These are phyloP conservation scores for Suillus lakei DNA, from an alignment of 768 basidiomycete genomes.

Conservation along the genomic window DNA sequence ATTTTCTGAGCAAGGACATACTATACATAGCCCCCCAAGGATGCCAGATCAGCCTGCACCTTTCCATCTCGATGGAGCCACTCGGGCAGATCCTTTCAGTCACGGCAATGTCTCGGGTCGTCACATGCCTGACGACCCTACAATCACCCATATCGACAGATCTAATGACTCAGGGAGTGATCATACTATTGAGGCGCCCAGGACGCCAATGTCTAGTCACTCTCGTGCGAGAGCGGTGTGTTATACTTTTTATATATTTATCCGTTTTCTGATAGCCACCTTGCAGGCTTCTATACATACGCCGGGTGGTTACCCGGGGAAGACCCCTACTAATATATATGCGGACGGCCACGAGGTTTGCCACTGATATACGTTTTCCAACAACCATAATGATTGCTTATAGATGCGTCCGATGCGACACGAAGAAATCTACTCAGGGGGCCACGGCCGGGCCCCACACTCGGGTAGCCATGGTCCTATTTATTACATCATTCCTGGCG, in stretches of 20 bases:
- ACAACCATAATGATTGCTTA: not conserved
- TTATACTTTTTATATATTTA: not conserved
- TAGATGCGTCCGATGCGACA: slow-evolving; percentile 31
- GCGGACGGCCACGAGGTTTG: slow-evolving; percentile 24
- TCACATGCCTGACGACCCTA: slow-evolving; percentile 19
- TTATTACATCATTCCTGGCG: slow-evolving; percentile 69
- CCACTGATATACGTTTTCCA: slow-evolving; percentile 12
- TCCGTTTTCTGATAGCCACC: slow-evolving; percentile 18
- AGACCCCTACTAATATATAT: slow-evolving; percentile 37
- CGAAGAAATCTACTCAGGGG: slow-evolving; percentile 28
- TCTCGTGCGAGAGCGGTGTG: slow-evolving; percentile 33
- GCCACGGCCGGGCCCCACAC: slow-evolving; percentile 21
- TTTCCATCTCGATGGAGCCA: slow-evolving; percentile 9
- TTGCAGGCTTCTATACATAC: slow-evolving; percentile 20
- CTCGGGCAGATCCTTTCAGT: slow-evolving; percentile 25
- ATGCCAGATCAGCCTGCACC: slow-evolving; percentile 28
- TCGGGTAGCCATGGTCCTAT: slow-evolving; percentile 36
- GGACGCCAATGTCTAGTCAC: slow-evolving; percentile 24
- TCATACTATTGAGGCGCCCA: slow-evolving; percentile 34
- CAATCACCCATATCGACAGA: slow-evolving; percentile 25
- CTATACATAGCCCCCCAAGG: slow-evolving; percentile 23
- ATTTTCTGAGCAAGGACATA: slow-evolving; percentile 27
- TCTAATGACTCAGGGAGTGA: slow-evolving; percentile 32
- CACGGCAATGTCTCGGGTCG: slow-evolving; percentile 16
- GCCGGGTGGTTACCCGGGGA: slow-evolving; percentile 13